Conservation (phyloP, 768 basidiomycete species). For the Kwoniella mangroviensis region DNA sequence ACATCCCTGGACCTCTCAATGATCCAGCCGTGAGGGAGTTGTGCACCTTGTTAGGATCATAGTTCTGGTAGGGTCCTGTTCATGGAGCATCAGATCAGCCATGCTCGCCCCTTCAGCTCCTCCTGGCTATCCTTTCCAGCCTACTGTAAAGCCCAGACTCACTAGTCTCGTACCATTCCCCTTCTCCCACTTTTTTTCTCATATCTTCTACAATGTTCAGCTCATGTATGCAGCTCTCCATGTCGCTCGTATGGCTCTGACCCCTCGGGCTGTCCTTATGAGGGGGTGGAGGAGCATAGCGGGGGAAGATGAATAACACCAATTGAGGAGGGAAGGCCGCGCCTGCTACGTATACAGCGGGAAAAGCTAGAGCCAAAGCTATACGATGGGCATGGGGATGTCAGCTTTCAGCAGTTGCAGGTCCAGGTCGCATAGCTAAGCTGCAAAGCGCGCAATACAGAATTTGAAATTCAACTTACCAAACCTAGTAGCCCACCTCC, state of each 20-base stretch:
- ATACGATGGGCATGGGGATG: neutral
- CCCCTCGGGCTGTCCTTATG: constrained; percentile 67
- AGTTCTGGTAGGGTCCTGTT: constrained; percentile 69
- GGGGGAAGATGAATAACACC: constrained; percentile 70
- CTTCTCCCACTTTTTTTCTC: constrained; percentile 56
- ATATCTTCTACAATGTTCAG: constrained; percentile 67
- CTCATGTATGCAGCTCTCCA: constrained; percentile 73
- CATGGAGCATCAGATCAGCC: no score
- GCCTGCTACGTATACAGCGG: constrained; percentile 47
- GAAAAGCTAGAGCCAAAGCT: constrained; percentile 48
- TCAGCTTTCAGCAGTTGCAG: no score
- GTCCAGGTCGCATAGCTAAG: no score
- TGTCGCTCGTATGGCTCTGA: constrained; percentile 63
- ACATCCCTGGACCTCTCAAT: constrained; percentile 81
- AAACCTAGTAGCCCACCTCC: constrained; percentile 42
- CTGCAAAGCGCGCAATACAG: no score
- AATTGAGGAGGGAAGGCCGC: constrained; percentile 52
- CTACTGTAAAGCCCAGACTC: constrained; percentile 24
- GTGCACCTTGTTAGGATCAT: constrained; percentile 73
- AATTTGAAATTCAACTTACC: constrained; percentile 28
- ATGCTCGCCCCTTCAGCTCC: no score
- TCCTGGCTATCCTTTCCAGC: no score
- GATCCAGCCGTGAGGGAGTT: constrained; percentile 85
- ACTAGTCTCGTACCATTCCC: constrained; percentile 58
- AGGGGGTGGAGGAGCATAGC: constrained; percentile 74